Evolutionary conservation across 805 yeast species (phyloP).

Genomic region (Blastobotrys robertii): DNA sequence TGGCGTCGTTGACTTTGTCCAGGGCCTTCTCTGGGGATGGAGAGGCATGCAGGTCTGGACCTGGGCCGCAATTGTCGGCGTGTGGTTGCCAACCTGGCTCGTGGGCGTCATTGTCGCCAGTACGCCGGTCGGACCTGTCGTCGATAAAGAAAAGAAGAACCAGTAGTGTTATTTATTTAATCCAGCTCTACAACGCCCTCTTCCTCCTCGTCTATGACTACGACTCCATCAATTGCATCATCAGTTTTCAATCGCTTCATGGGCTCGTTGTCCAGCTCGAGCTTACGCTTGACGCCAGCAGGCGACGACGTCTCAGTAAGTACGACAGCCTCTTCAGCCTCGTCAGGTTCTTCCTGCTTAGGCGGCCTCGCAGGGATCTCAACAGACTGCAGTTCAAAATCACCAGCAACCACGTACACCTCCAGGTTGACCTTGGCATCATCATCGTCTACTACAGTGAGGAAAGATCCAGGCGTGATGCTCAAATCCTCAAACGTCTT

Average conservation of each 20-base stretch:
- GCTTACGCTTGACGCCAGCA: constrained; percentile 4
- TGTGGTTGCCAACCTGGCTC: constrained; percentile 83
- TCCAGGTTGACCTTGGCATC: constrained; percentile 54
- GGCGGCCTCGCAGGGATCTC: constrained; percentile 7
- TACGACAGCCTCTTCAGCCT: constrained; percentile 2
- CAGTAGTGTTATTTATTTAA: constrained; percentile 2
- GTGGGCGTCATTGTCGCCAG: constrained; percentile 14
- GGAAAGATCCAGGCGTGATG: constrained; percentile 47
- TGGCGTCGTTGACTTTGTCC: constrained; percentile 33
- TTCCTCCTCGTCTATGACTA: constrained; percentile 14
- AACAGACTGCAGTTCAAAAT: constrained; percentile 1
- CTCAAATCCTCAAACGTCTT: constrained; percentile 43
- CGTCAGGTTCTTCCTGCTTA: constrained; percentile 5
- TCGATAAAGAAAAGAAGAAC: constrained; percentile 1
- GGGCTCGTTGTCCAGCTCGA: constrained; percentile 3
- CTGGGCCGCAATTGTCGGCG: constrained; percentile 61
- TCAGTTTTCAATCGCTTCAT: constrained; percentile 5
- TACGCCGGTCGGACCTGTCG: background rate
- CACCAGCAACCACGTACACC: constrained; percentile 17
- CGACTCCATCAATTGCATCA: constrained; percentile 6
- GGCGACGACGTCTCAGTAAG: background rate
- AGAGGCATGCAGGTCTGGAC: constrained; percentile 70
- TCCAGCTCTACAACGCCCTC: constrained; percentile 13
- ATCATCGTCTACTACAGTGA: constrained; percentile 73
- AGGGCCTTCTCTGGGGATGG: constrained; percentile 55